Percentiles rank a stretch among this genome's conserved stretches.
phyloP scores from a whole-genome alignment of 2,329 filamentous ascomycete genomes.

The Ophiostoma novo-ulmi region DNA sequence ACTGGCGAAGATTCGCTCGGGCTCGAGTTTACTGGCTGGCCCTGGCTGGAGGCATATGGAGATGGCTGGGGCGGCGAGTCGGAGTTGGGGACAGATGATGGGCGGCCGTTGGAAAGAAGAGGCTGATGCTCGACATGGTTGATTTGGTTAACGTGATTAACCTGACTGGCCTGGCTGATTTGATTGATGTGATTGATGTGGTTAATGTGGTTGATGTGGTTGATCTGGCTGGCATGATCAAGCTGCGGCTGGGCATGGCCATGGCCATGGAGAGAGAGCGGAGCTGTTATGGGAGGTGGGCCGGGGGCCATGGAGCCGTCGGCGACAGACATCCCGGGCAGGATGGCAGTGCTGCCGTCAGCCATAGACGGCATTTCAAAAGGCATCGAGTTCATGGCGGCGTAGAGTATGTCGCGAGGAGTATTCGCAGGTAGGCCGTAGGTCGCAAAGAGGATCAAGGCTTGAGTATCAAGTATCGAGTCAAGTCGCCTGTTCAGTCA shows the following conservation, averaged over 20 bases:
- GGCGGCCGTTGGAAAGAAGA: neutral
- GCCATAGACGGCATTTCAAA: neutral
- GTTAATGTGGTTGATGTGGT: neutral
- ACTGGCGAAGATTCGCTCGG: constrained; percentile 18
- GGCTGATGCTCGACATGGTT: constrained; percentile 1
- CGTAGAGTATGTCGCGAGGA: constrained; percentile 1
- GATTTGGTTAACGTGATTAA: neutral
- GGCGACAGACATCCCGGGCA: constrained; percentile 12
- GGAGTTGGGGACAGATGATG: neutral
- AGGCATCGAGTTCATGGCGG: neutral
- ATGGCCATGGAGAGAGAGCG: neutral
- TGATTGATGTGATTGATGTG: neutral
- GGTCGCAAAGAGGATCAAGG: neutral
- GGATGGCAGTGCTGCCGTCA: neutral
- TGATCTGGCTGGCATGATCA: neutral
- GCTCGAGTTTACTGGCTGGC: constrained; percentile 14
- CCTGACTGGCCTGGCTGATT: too few species aligned
- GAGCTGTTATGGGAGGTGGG: neutral
- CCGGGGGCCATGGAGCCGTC: constrained; percentile 1
- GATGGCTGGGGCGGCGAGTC: neutral
- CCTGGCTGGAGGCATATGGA: constrained; percentile 13
- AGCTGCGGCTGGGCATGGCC: neutral
- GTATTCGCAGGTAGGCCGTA: neutral
- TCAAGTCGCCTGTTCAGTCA: neutral
- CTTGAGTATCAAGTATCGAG: neutral